Conservation (phyloP, 2,329 filamentous ascomycete genomes). For the Colletotrichum sp. region DNA sequence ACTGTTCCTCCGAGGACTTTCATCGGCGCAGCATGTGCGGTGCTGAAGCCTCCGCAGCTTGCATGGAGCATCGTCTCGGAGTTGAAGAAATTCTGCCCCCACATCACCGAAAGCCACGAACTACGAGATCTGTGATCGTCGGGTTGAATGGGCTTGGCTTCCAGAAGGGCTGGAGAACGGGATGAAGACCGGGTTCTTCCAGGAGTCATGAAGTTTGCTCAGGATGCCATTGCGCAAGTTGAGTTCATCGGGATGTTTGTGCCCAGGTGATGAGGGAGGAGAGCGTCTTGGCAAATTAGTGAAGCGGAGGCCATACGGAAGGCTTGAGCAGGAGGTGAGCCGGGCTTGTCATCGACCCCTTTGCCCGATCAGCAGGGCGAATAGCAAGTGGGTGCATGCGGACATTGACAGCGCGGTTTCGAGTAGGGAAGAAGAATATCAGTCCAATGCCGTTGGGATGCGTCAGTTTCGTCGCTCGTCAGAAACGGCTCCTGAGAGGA, state of each 20-base stretch:
- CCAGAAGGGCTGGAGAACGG: background rate
- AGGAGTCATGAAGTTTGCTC: background rate
- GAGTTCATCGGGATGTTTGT: background rate
- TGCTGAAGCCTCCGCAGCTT: background rate
- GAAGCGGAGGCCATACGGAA: background rate
- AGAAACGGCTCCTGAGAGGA: background rate
- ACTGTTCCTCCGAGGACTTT: background rate
- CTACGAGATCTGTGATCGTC: background rate
- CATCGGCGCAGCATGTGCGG: background rate
- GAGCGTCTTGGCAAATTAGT: background rate
- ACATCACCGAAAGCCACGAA: background rate
- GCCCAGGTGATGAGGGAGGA: background rate
- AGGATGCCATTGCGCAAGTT: background rate
- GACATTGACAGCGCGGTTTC: background rate
- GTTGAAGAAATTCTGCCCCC: background rate
- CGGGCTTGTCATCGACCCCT: background rate
- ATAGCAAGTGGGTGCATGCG: background rate
- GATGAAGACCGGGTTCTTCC: background rate
- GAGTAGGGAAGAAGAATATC: background rate
- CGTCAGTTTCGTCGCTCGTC: background rate
- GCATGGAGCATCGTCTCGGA: background rate
- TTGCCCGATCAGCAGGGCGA: background rate
- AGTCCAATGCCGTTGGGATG: background rate
- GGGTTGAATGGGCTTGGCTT: background rate
- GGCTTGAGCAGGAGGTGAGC: background rate